Evolutionary conservation across 2,329 filamentous ascomycete species (phyloP), one percentile per base, ranked within the genome.

Genomic region (Fusarium sp.): DNA sequence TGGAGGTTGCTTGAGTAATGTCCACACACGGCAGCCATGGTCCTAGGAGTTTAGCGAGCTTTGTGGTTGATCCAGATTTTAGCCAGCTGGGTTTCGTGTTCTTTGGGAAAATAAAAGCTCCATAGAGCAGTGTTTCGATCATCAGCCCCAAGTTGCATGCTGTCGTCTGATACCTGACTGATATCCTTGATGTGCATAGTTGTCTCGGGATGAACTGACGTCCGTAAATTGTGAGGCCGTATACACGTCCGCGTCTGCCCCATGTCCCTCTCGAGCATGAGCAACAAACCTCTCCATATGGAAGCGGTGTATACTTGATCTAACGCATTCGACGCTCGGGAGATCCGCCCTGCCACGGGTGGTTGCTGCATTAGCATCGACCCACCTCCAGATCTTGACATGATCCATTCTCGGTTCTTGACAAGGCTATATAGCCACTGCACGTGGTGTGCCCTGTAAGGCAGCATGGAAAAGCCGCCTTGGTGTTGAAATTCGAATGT

Each of bases 331-430:
- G 23, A 42, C 29, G n/a, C 23, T 42, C 25, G 25, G 54, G 54
- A 57, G 36, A 44, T 44, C 54, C 25, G 54, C 54, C 38, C 5
- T 57, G 16, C 23, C n/a, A 20, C 14, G 20, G 20, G 42, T 50
- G 40, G 29, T 49, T 34, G 56, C 20, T 36, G 56, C 42, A 36
- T 36, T 36, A 36, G 42, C 56, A 58, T 36, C 13, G 42, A 38
- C 56, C 36, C 56, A 50, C 42, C 42, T 58, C 42, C 56, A 50
- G 56, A 58, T 58, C 31, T 50, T 49, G 42, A 58, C 31, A 58
- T 58, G 56, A 36, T 38, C 20, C n/a, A n/a, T 58, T 18, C 34
- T 46, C 11, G 42, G 31, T 36, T 58, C 20, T 20, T 49, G 20
- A 29, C n/a, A 50, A 50, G 42, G 42, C n/a, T 38, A 25, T 38